Conservation (phyloP, 1,284 basidiomycete species). For the Ustilago tritici region DNA sequence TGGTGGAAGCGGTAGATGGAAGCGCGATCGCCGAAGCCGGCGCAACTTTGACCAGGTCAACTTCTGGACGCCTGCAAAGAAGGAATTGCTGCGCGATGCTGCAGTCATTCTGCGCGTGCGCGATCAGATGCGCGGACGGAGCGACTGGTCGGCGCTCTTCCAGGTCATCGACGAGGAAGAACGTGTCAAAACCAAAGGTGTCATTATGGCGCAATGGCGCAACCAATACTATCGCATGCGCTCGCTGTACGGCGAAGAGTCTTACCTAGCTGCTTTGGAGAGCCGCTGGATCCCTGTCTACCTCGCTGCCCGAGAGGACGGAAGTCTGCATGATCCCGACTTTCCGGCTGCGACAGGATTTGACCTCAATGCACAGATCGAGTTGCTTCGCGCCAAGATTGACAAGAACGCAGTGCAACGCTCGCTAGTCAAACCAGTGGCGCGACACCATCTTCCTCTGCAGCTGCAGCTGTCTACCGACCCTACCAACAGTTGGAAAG, state of each 20-base stretch:
- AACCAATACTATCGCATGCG: slow-evolving; percentile 75
- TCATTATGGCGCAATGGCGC: slow-evolving; percentile 72
- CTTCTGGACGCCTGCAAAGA: slow-evolving; percentile 82
- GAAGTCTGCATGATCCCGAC: slow-evolving; percentile 79
- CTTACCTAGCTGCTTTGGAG: slow-evolving; percentile 83
- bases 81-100: slow-evolving; percentile 86
- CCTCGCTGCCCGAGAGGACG: slow-evolving; percentile 78
- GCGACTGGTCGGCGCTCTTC: slow-evolving; percentile 79
- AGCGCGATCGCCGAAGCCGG: slow-evolving; percentile 25
- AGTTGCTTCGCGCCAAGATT: slow-evolving; percentile 81
- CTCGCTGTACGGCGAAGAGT: slow-evolving; percentile 77
- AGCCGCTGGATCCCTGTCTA: slow-evolving; percentile 84
- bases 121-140: slow-evolving; percentile 75
- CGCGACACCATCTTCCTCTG: slow-evolving; percentile 38
- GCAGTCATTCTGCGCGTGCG: slow-evolving; percentile 84
- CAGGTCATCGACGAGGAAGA: slow-evolving; percentile 73
- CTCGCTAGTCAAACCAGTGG: slow-evolving; percentile 41
- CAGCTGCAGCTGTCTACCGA: slow-evolving; percentile 13
- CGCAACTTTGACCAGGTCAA: slow-evolving; percentile 20
- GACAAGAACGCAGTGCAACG: slow-evolving; percentile 77
- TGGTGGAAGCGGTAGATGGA: neutral
- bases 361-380: slow-evolving; percentile 78
- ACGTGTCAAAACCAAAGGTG: slow-evolving; percentile 76
- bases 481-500: slow-evolving; percentile 48
- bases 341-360: slow-evolving; percentile 79